A percentile compares a stretch with the other conserved stretches of the same genome.
These are phyloP conservation scores for Penicillium capsulatum DNA, from an alignment of 2,329 filamentous ascomycete species.

Conservation along the genomic window DNA sequence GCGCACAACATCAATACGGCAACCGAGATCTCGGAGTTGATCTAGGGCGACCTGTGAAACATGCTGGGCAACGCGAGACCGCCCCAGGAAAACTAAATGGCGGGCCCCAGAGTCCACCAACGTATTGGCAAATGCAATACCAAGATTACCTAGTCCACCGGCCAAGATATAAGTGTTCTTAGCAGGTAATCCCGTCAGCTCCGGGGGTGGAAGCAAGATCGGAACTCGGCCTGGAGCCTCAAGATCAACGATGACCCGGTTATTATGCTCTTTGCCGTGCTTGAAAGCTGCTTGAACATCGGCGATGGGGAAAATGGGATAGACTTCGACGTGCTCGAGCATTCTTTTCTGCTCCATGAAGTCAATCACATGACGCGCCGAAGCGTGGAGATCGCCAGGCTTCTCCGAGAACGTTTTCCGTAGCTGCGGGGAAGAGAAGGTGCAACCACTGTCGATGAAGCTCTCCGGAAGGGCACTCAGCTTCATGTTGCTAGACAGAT, in stretches of 20 bases:
- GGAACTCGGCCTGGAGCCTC: conserved; percentile 13
- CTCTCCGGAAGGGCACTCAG: conserved; percentile 16
- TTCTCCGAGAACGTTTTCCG: conserved; percentile 15
- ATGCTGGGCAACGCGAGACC: conserved; percentile 14
- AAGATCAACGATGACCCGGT: conserved; percentile 12
- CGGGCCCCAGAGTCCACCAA: conserved; percentile 17
- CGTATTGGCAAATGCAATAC: conserved; percentile 18
- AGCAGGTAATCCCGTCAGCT: conserved; percentile 6
- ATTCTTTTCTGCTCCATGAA: conserved; percentile 16
- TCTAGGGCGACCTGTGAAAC: conserved; percentile 13
- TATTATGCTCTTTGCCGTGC: conserved; percentile 8
- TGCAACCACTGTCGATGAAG: conserved; percentile 17
- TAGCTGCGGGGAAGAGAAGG: conserved; percentile 15
- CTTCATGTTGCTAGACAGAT: conserved; percentile 17
- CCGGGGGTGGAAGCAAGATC: conserved; percentile 12
- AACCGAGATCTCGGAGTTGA: conserved; percentile 11
- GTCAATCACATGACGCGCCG: conserved; percentile 10
- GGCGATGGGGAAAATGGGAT: conserved; percentile 9
- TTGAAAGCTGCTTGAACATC: conserved; percentile 10
- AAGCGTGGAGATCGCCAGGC: conserved; percentile 13
- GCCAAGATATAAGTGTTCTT: conserved; percentile 19
- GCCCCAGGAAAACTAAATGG: conserved; percentile 22
- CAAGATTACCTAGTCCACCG: conserved; percentile 22
- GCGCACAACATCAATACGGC: conserved; percentile 11
- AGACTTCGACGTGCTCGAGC: conserved; percentile 11